Base-by-base conservation (phyloP, 2,329 filamentous ascomycete genomes). In the Pseudogymnoascus sp. region DNA sequence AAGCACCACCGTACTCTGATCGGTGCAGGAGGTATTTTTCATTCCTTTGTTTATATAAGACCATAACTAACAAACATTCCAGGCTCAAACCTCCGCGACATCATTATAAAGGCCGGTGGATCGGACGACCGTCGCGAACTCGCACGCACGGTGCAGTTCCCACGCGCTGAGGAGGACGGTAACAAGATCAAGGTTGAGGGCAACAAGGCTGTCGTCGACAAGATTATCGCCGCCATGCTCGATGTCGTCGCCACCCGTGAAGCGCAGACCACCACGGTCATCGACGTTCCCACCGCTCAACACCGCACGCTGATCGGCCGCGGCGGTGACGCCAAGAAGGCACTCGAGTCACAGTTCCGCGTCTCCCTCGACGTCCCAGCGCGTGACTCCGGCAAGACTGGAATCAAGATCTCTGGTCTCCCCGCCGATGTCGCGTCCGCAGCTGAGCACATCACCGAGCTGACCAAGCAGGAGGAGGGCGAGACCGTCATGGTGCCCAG, bases 1-100 rank as follows among this genome's bases (percentile, higher is more conserved):
- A 96, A 95, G 78, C 86, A 94, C 75, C 94, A 99, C 77, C 87
- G 88, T 75, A 84, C 87, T 60, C 80, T 99, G 65, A 99, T 99
- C 74, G 94, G 94, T 64, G 80, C 86, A 66, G 89, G 89, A 72
- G 94, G 91, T 92, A 82, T 77, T 89, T 78, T 78, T 57, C 39
- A 4, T 15, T 41, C 36, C 30, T 8, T 36, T 35, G 41, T 43
- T 53, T 22, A 6, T 25, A 37, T 30, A 1, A 61, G 37, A 12
- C 38, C 58, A 39, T 61, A 71, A 62, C 76, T 82, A 74, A 85
- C 65, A 38, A 53, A 7, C 61, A 33, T 30, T 18, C n/a, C 62
- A 93, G 90, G 92, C 68, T 81, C 90, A 47, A 94, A 88, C 70
- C 87, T 99, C 62, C 89, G 89, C 64, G 86, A 90, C 64, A 91